Evolutionary conservation across 306 rosid genomes (phyloP).

Genomic region (Dalbergia cochinchinensis): DNA sequence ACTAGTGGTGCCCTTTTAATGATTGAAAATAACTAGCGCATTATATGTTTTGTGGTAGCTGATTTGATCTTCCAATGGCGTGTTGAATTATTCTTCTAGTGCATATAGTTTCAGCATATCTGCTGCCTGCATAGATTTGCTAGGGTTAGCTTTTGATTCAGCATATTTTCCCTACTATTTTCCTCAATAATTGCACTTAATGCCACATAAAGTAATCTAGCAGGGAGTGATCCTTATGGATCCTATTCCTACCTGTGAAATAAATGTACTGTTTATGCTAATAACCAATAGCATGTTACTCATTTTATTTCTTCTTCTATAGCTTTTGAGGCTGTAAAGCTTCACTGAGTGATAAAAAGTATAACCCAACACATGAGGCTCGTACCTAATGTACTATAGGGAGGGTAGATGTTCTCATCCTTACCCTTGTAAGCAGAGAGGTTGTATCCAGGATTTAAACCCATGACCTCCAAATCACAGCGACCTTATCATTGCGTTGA

Average conservation of each 20-base stretch:
- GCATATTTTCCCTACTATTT: constrained; percentile 4
- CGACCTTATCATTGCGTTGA: too few relatives aligned
- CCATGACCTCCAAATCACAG: too few relatives aligned
- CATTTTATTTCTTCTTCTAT: background rate
- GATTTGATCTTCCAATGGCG: constrained; percentile 1
- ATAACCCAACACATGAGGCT: too few relatives aligned
- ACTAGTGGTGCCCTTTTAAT: background rate
- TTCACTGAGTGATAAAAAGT: background rate
- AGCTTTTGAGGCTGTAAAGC: constrained; percentile 20
- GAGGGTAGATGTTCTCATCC: too few relatives aligned
- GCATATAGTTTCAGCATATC: background rate
- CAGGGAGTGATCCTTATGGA: background rate
- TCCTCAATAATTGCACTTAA: background rate
- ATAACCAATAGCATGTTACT: constrained; percentile 16
- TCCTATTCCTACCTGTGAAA: background rate
- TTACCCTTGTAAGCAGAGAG: too few relatives aligned
- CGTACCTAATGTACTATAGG: too few relatives aligned
- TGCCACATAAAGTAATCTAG: background rate
- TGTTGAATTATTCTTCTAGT: constrained; percentile 3
- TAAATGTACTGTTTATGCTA: background rate
- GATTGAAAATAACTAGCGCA: too few relatives aligned
- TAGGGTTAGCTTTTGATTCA: constrained; percentile 12
- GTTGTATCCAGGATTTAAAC: too few relatives aligned
- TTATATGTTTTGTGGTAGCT: background rate
- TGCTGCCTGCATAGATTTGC: background rate